Evolutionary conservation across 805 yeast species (phyloP), one percentile per base, ranked within the genome.

Genomic region (Saccharomycopsis sp.): DNA sequence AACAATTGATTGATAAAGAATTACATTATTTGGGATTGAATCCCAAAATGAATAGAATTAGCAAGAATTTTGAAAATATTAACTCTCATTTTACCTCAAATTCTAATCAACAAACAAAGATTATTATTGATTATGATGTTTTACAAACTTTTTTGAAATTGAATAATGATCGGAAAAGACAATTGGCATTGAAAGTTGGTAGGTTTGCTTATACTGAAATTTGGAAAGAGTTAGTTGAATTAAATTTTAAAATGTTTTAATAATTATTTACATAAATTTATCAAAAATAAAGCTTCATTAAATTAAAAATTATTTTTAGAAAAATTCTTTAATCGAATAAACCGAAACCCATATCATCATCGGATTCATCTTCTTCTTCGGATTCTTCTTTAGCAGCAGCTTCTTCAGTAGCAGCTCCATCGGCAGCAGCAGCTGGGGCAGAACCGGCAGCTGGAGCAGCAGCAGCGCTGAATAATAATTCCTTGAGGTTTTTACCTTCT

Each of bases 271-370:
- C 28, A 33, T n/a, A 21, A 33, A 10, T 21, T 13, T 6, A 33
- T 21, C 6, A 33, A 31, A 17, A 31, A 13, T 9, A 28, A 14
- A 28, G n/a, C 15, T 9, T 15, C 20, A 31, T 17, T 5, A 31
- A 17, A 31, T 31, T 14, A 8, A 5, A 31, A 31, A n/a, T n/a
- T n/a, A n/a, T n/a, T n/a, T n/a, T n/a, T n/a, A n/a, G n/a, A n/a
- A n/a, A n/a, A n/a, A n/a, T n/a, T 28, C 29, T 36, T 70, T 82
- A 82, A 70, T 81, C 94, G 74, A 82, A 82, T 70, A 82, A 76
- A 71, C 89, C 89, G 79, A 82, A 77, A 58, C 89, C 89, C 89
- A 82, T 79, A 69, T 79, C 92, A 62, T 78, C 86, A 51, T 79
- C 74, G 64, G 73, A 82, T 63, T 77, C 84, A 52, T 62, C 65